Evolutionary conservation across 2,329 filamentous ascomycete species (phyloP).

Genomic region (Neofusicoccum cordaticola): DNA sequence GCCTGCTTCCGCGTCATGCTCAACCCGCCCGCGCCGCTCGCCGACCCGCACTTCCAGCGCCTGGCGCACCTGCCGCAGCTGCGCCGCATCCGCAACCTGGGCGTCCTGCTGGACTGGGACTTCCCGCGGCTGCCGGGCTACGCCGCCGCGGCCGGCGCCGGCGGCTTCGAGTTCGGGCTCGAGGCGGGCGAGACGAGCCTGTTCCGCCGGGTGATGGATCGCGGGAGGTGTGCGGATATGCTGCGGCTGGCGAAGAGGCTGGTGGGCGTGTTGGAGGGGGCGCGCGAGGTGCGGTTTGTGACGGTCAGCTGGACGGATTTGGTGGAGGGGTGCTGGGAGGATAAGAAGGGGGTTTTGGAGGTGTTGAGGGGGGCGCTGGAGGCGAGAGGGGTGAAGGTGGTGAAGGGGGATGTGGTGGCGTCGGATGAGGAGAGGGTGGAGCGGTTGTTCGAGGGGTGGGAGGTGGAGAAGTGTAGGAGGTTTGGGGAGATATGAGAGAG

Average conservation of each 20-base stretch:
- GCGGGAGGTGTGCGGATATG: neutral
- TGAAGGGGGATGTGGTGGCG: neutral
- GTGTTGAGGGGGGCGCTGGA: neutral
- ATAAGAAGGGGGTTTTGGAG: neutral
- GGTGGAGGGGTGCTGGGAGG: conserved; percentile 9
- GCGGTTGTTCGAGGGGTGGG: neutral
- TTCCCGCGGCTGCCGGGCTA: neutral
- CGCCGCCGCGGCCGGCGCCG: neutral
- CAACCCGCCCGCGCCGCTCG: conserved; percentile 8
- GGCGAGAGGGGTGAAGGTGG: neutral
- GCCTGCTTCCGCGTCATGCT: conserved; percentile 7
- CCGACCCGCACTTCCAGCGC: conserved; percentile 13
- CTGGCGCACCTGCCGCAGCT: neutral
- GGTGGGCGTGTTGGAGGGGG: neutral
- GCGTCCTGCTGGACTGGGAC: conserved; percentile 4
- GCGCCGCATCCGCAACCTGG: neutral
- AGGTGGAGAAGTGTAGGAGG: neutral
- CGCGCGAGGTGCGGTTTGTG: neutral
- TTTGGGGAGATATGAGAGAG: neutral
- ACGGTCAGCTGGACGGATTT: conserved; percentile 3
- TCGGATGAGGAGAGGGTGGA: neutral
- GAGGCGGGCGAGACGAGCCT: neutral
- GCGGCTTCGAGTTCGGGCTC: conserved; percentile 1
- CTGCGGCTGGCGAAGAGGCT: neutral
- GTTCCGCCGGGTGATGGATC: conserved; percentile 4